These are phyloP conservation scores for Sphagnum fallax DNA, from an alignment of 228 moss, liverwort and hornwort species.

Conservation along the genomic window DNA sequence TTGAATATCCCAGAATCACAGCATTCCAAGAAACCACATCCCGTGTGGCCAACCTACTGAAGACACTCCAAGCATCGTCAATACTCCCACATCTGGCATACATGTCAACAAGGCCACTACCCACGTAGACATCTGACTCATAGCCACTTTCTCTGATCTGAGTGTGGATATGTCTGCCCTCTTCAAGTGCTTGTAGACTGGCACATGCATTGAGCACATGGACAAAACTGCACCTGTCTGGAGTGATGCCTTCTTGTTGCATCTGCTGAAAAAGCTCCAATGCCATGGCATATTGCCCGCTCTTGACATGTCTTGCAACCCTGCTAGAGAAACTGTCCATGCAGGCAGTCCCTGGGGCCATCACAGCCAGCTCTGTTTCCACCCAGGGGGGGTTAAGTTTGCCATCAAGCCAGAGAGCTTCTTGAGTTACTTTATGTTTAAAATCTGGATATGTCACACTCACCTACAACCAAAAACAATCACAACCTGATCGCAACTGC, in stretches of 20 bases:
- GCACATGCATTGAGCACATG: background rate
- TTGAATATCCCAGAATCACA: background rate
- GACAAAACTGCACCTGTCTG: background rate
- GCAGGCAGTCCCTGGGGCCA: background rate
- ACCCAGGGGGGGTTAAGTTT: slow-evolving; percentile 2
- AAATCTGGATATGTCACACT: slow-evolving; percentile 5
- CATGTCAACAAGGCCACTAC: background rate
- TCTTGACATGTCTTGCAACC: background rate
- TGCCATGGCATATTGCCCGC: background rate
- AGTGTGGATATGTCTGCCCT: background rate
- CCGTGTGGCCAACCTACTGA: background rate
- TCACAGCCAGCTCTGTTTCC: slow-evolving; percentile 1
- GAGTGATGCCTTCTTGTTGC: background rate
- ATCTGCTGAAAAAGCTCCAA: background rate
- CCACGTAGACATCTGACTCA: background rate
- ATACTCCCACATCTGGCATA: background rate
- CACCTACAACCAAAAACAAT: background rate
- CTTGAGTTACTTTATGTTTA: background rate
- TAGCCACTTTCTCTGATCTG: background rate
- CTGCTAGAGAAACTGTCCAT: background rate
- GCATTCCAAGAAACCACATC: slow-evolving; percentile 4
- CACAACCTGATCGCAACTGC: background rate
- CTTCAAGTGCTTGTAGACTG: background rate
- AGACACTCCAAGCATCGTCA: background rate
- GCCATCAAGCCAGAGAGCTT: slow-evolving; percentile 6